A percentile compares a stretch with the other conserved stretches of the same genome.
These are phyloP conservation scores for Andrographis paniculata DNA, from an alignment of 305 asterid species.

Conservation along the genomic window DNA sequence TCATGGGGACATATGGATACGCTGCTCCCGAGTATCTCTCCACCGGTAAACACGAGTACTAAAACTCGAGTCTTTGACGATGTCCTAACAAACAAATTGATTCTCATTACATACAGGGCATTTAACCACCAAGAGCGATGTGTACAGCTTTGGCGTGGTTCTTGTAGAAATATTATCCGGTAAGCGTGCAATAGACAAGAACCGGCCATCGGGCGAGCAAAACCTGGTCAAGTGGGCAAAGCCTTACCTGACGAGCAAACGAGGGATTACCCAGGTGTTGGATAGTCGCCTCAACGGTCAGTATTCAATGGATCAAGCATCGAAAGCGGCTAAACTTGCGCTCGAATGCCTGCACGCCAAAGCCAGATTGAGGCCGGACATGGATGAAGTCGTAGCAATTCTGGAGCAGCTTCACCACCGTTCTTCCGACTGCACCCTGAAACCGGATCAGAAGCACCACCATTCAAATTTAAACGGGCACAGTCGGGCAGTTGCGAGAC, in stretches of 20 bases:
- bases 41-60: slow-evolving; percentile 80
- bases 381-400: slow-evolving; percentile 63
- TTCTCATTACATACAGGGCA: slow-evolving; percentile 44
- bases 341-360: slow-evolving; percentile 55
- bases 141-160: slow-evolving; percentile 87
- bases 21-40: too few species aligned
- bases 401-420: slow-evolving; percentile 55
- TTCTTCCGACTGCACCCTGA: too few species aligned
- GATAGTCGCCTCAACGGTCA: slow-evolving; percentile 76
- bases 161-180: slow-evolving; percentile 72
- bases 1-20: slow-evolving; percentile 91
- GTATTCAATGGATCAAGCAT: slow-evolving; percentile 39
- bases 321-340: slow-evolving; percentile 57
- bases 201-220: slow-evolving; percentile 73
- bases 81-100: slow-evolving; percentile 3
- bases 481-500: too few species aligned
- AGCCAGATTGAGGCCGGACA: slow-evolving; percentile 56
- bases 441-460: too few species aligned
- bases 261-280: slow-evolving; percentile 50
- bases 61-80: slow-evolving; percentile 25
- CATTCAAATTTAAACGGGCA: too few species aligned
- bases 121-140: slow-evolving; percentile 75
- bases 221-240: slow-evolving; percentile 81
- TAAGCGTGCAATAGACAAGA: slow-evolving; percentile 78
- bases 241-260: slow-evolving; percentile 64